Base-by-base conservation (phyloP, 2,329 filamentous ascomycete genomes). In the Graphilbum sp. region DNA sequence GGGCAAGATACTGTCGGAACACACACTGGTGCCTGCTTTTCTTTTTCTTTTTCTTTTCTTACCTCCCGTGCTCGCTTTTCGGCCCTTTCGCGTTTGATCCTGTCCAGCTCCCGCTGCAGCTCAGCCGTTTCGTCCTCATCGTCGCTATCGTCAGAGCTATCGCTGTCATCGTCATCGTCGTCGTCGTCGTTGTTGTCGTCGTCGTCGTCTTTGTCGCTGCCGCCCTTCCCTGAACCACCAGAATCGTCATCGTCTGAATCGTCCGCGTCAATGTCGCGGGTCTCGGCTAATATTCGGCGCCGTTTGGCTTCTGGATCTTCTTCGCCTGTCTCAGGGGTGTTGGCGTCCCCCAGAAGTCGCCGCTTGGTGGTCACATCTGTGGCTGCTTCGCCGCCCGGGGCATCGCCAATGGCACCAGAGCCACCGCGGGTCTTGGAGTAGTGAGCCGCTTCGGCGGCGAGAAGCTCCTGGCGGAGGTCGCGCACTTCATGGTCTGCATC, bases 91-190 rank as follows among this genome's bases (percentile, higher is more conserved):
- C 75, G 76, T 55, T 92, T 84, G 55, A 98, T 94, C 56, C 93
- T 90, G 53, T 93, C 88, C 34, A 98, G 61, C 56, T 98, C 90
- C 32, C 88, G 73, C 69, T 93, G 83, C 46, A 98, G 63, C 54
- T 92, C 85, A 0, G 85, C 87, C 5, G 84, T 80, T 49, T 88
- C 83, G 48, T 93, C 85, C 47, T 86, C 75, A 43, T 75, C 63
- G 39, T 80, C 78, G 3, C 73, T 78, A 49, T 69, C 77, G 8
- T 83, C 84, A 55, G 94, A 85, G 45, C 46, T 71, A 47, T 67
- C 72, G 45, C 67, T 73, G 35, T 69, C 78, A 2, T 75, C 79
- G 49, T 71, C 67, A 34, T 82, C 79, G 7, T n/a, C n/a, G n/a
- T n/a, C n/a, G n/a, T n/a, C n/a, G n/a, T n/a, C 67, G 34, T 72